Percentiles rank a stretch among this genome's conserved stretches.
phyloP scores from a whole-genome alignment of 768 basidiomycete genomes.

The Mycena olivaceomarginata region DNA sequence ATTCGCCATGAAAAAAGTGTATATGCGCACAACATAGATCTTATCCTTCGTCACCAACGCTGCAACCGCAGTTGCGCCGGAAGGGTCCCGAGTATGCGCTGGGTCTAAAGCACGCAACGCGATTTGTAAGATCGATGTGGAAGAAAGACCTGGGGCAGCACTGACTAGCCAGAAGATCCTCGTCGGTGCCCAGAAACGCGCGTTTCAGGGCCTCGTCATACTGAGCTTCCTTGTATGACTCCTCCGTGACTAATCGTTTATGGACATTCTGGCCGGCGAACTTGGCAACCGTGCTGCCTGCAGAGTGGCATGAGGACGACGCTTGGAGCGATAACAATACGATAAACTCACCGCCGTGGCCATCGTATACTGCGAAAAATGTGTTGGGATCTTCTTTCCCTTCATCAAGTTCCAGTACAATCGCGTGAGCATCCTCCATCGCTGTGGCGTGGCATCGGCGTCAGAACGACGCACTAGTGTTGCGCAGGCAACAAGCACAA shows the following conservation, averaged over 20 bases:
- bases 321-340: conserved; percentile 21
- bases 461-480: conserved; percentile 39
- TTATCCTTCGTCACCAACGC: conserved; percentile 89
- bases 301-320: conserved; percentile 36
- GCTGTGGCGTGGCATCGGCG: conserved; percentile 66
- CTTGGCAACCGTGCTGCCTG: conserved; percentile 90
- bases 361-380: conserved; percentile 98
- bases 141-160: conserved; percentile 34
- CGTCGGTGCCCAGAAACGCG: conserved; percentile 95
- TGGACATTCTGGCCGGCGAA: conserved; percentile 93
- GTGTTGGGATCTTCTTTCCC: conserved; percentile 71
- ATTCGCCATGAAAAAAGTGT: conserved; percentile 17
- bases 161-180: conserved; percentile 91
- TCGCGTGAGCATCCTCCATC: conserved; percentile 98
- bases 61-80: conserved; percentile 97
- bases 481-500: conserved; percentile 29
- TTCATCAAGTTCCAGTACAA: conserved; percentile 81
- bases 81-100: conserved; percentile 91
- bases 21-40: conserved; percentile 83
- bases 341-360: conserved; percentile 89
- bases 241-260: conserved; percentile 83
- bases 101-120: conserved; percentile 73
- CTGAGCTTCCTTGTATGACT: conserved; percentile 79
- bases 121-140: conserved; percentile 39
- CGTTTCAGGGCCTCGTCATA: conserved; percentile 89